Evolutionary conservation across 352 stramenopile species (phyloP).

Genomic region (Globisporangium iwayamae): DNA sequence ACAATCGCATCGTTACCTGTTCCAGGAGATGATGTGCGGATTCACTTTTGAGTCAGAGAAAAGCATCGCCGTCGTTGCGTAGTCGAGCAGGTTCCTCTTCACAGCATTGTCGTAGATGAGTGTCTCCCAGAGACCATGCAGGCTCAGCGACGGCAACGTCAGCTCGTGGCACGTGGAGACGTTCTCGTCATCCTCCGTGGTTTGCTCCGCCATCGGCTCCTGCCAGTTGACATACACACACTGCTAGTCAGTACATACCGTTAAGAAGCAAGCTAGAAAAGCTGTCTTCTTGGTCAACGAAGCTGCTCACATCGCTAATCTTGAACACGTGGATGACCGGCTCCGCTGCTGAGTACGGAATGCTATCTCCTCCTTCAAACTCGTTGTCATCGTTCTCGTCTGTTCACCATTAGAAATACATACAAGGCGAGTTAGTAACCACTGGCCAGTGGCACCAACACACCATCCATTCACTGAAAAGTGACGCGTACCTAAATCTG

Average conservation of each 20-base stretch:
- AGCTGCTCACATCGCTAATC: slow-evolving; percentile 44
- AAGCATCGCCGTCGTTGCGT: slow-evolving; percentile 87
- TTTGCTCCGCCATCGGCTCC: slow-evolving; percentile 69
- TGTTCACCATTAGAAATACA: slow-evolving; percentile 12
- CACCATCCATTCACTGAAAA: background rate
- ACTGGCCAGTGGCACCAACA: background rate
- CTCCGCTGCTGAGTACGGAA: slow-evolving; percentile 28
- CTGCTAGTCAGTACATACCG: background rate
- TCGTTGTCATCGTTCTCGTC: background rate
- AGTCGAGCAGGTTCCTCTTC: slow-evolving; percentile 84
- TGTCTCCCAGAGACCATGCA: slow-evolving; percentile 80
- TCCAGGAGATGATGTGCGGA: slow-evolving; percentile 88
- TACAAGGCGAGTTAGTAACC: background rate
- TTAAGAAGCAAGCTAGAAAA: background rate
- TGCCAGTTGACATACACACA: slow-evolving; percentile 19
- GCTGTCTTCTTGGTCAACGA: background rate
- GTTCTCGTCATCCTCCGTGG: slow-evolving; percentile 75
- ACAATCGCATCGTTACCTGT: slow-evolving; percentile 38
- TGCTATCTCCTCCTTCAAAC: slow-evolving; percentile 16
- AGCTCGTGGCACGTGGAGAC: slow-evolving; percentile 79
- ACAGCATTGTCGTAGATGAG: slow-evolving; percentile 83
- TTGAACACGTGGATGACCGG: slow-evolving; percentile 73
- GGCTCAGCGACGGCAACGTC: slow-evolving; percentile 51
- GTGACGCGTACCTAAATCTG: slow-evolving; percentile 29
- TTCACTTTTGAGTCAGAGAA: slow-evolving; percentile 87